Evolutionary conservation across 345 rosid species (phyloP).

Genomic region (Citrus sp.): DNA sequence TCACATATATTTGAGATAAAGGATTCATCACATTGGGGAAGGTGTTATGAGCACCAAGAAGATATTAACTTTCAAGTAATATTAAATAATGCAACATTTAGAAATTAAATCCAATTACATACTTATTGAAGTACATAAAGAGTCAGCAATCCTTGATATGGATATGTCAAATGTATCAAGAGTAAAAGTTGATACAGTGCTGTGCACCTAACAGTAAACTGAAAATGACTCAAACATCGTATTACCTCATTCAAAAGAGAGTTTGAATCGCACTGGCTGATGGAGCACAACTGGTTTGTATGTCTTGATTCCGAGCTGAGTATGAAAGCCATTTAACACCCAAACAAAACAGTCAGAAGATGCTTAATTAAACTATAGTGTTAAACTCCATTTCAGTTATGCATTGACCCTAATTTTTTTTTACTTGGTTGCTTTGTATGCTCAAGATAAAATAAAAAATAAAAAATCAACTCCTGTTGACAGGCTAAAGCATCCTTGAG

Average conservation of each 20-base stretch:
- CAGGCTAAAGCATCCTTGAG: not conserved
- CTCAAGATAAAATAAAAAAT: no score
- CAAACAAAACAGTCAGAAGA: conserved; percentile 14
- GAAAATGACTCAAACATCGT: not conserved
- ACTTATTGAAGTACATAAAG: not conserved
- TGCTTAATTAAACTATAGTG: not conserved
- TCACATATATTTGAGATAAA: not conserved
- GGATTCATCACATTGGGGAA: not conserved
- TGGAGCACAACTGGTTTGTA: conserved; percentile 88
- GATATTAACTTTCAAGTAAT: not conserved
- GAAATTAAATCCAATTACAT: not conserved
- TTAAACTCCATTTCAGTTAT: not conserved
- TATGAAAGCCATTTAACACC: conserved; percentile 27
- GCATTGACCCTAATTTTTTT: not conserved
- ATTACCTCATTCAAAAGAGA: conserved; percentile 87
- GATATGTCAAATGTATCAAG: not conserved
- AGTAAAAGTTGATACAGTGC: no score
- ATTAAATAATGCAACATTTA: not conserved
- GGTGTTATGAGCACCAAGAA: not conserved
- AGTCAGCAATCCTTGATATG: not conserved
- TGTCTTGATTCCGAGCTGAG: conserved; percentile 75
- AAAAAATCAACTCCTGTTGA: not conserved
- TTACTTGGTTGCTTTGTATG: not conserved
- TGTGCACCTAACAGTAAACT: not conserved
- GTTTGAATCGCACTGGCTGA: conserved; percentile 81